A percentile compares a stretch with the other conserved stretches of the same genome.
These are phyloP conservation scores for Beauveria scarabaeidicola DNA, from an alignment of 2,329 filamentous ascomycete genomes.

Conservation along the genomic window DNA sequence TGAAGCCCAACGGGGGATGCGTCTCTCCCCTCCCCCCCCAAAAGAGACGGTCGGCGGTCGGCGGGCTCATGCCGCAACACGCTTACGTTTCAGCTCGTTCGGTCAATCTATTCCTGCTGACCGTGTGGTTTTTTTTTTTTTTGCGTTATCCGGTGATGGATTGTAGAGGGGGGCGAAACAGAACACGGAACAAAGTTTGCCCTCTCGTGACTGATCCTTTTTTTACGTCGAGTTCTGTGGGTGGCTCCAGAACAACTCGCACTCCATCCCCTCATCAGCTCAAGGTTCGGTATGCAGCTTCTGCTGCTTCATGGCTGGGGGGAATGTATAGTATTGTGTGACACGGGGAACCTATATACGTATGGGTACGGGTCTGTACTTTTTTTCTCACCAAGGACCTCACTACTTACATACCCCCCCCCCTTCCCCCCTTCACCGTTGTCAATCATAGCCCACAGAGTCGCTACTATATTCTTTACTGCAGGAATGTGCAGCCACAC, in stretches of 20 bases:
- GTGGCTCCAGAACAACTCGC: neutral
- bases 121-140: no score
- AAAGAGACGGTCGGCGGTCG: neutral
- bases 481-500: neutral
- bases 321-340: neutral
- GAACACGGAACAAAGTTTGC: no score
- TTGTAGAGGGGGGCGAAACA: no score
- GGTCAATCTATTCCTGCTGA: no score
- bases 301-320: neutral
- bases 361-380: neutral
- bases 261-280: neutral
- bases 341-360: neutral
- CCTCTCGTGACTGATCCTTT: no score
- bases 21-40: neutral
- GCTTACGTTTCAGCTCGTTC: neutral
- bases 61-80: neutral
- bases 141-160: no score
- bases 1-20: neutral
- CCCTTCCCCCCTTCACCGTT: neutral
- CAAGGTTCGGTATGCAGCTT: neutral
- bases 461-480: neutral
- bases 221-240: no score
- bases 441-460: neutral
- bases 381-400: neutral
- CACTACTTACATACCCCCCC: neutral